These are phyloP conservation scores for Chaetomiaceae sp. DNA, from an alignment of 2,329 filamentous ascomycete genomes.

Conservation along the genomic window DNA sequence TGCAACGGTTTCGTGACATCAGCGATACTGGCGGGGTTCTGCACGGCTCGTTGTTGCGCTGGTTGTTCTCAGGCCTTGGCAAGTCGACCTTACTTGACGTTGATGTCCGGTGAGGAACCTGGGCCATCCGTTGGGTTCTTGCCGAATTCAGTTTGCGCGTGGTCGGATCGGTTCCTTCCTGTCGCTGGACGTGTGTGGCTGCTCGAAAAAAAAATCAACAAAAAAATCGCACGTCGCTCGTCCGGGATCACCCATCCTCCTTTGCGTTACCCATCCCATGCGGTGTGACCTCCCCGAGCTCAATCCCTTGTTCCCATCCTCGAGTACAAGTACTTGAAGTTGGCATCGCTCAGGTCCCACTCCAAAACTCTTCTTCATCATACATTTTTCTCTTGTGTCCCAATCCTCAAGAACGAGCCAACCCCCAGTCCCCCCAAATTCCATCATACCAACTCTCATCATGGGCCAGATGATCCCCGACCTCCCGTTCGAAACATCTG, in stretches of 20 bases:
- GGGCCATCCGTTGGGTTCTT: background rate
- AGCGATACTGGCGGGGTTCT: background rate
- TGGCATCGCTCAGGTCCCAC: background rate
- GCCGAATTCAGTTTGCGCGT: background rate
- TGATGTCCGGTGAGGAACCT: no score
- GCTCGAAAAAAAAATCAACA: background rate
- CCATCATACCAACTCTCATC: no score
- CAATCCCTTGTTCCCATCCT: background rate
- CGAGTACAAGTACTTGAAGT: constrained; percentile 10
- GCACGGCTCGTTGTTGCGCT: background rate
- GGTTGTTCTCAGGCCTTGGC: background rate
- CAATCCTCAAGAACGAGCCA: no score
- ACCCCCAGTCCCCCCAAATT: background rate
- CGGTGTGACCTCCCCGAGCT: constrained; percentile 1
- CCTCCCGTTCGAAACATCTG: constrained; percentile 1
- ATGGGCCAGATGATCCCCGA: constrained; percentile 26
- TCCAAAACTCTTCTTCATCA: background rate
- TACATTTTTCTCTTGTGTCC: no score
- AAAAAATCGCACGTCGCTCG: background rate
- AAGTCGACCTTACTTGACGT: no score
- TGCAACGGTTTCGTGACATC: background rate
- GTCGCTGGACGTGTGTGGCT: background rate
- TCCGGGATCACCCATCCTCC: background rate
- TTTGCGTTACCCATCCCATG: background rate
- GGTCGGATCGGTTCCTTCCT: background rate